Percentiles rank a stretch among this genome's conserved stretches.
Evolutionary conservation across 2,329 filamentous ascomycete genomes (phyloP).

Genomic region (Colletotrichum sp.): DNA sequence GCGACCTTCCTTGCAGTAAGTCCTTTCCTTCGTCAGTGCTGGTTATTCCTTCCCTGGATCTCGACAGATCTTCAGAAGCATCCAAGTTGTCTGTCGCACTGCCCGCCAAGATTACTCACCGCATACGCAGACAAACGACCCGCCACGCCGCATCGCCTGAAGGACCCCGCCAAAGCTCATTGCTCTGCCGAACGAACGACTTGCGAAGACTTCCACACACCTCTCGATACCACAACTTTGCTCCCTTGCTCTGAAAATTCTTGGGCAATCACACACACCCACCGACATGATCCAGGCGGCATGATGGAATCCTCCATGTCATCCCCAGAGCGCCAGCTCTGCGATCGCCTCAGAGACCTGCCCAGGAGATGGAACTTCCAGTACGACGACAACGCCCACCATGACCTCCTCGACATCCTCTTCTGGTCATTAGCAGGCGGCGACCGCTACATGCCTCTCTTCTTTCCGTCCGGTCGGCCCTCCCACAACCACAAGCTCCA

Average conservation of each 20-base stretch:
- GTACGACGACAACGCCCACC: conserved; percentile 74
- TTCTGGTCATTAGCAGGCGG: conserved; percentile 87
- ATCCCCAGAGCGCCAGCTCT: conserved; percentile 81
- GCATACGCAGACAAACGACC: conserved; percentile 5
- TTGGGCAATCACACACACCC: not conserved
- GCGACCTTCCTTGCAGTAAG: not conserved
- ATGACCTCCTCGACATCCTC: conserved; percentile 77
- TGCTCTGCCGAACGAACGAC: not conserved
- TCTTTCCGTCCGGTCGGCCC: conserved; percentile 81
- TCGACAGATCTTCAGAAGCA: not conserved
- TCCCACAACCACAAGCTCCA: conserved; percentile 75
- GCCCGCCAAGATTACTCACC: conserved; percentile 11
- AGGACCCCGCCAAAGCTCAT: conserved; percentile 17
- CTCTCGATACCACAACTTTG: not conserved
- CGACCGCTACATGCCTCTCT: conserved; percentile 73
- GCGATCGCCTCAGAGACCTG: conserved; percentile 79
- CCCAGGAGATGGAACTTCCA: conserved; percentile 76
- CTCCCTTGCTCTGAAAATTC: not conserved
- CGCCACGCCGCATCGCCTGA: not conserved
- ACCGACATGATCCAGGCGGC: conserved; percentile 12
- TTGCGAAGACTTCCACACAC: not conserved
- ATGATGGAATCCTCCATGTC: conserved; percentile 61
- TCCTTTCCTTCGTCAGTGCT: not conserved
- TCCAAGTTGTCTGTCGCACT: not conserved
- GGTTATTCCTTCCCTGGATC: not conserved